Evolutionary conservation across 495 filamentous ascomycete genomes (phyloP).

Genomic region (Chaetomium fimeti): DNA sequence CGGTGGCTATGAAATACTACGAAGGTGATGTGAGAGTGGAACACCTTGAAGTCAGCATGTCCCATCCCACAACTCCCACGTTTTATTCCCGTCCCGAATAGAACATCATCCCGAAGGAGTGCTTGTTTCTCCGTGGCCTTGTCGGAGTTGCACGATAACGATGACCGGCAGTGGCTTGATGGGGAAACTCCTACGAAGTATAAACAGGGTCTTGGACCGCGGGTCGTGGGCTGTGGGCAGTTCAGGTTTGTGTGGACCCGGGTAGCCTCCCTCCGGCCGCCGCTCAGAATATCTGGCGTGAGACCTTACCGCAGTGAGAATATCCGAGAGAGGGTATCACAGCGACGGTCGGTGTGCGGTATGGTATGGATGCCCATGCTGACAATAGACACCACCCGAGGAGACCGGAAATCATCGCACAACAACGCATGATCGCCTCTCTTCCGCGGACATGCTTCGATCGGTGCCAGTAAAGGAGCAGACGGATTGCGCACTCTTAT

Average conservation of each 20-base stretch:
- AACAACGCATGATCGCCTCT: background rate
- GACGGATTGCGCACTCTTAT: constrained; percentile 27
- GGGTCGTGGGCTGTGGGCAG: background rate
- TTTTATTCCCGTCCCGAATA: background rate
- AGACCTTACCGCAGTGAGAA: background rate
- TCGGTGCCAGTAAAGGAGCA: constrained; percentile 5
- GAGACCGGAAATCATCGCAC: constrained; percentile 7
- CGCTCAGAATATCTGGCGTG: background rate
- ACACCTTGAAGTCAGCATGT: background rate
- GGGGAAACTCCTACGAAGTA: background rate
- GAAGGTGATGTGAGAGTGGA: background rate
- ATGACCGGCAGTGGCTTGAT: constrained; percentile 6
- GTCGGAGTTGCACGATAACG: constrained; percentile 14
- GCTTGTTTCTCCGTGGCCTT: constrained; percentile 16
- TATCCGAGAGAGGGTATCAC: background rate
- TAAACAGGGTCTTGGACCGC: background rate
- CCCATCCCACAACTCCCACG: background rate
- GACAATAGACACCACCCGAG: background rate
- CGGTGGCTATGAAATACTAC: constrained; percentile 9
- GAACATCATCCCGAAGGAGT: background rate
- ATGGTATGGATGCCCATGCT: background rate
- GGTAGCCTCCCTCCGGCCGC: background rate
- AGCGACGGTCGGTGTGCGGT: background rate
- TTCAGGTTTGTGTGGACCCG: background rate
- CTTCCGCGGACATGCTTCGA: constrained; percentile 28